Conservation (phyloP, 805 yeast species). For the Vanderwaltozyma polyspora region DNA sequence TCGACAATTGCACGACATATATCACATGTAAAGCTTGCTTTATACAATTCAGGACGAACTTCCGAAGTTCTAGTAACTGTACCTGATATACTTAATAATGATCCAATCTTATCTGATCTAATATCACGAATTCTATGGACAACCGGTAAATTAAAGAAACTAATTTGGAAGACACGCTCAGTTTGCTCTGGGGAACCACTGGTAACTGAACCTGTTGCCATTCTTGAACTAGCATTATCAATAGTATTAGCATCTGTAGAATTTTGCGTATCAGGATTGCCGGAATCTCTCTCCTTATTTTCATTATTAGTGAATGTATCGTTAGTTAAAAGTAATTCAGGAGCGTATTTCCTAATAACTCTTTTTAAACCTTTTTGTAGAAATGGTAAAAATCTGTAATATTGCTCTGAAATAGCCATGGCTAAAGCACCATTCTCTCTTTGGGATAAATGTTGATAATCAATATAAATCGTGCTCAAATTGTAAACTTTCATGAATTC, state of each 20-base stretch:
- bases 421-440: conserved; percentile 83
- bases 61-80: conserved; percentile 94
- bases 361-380: conserved; percentile 62
- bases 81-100: conserved; percentile 75
- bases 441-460: conserved; percentile 64
- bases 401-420: conserved; percentile 80
- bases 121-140: conserved; percentile 80
- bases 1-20: conserved; percentile 75
- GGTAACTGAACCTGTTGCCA: conserved; percentile 28
- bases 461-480: conserved; percentile 68
- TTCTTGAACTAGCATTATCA: conserved; percentile 14
- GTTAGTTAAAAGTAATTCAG: conserved; percentile 46
- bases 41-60: conserved; percentile 86
- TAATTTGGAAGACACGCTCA: conserved; percentile 77
- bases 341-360: conserved; percentile 64
- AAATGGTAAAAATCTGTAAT: conserved; percentile 84
- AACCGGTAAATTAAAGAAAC: conserved; percentile 77
- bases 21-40: conserved; percentile 82
- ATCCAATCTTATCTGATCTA: conserved; percentile 80
- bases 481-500: conserved; percentile 71
- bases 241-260: conserved; percentile 4
- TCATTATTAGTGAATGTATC: conserved; percentile 22
- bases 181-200: conserved; percentile 38
- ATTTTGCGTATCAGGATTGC: conserved; percentile 6
- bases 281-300: conserved; percentile 25